These are phyloP conservation scores for Acacia concinna DNA, from an alignment of 331 rosid species.

Conservation along the genomic window DNA sequence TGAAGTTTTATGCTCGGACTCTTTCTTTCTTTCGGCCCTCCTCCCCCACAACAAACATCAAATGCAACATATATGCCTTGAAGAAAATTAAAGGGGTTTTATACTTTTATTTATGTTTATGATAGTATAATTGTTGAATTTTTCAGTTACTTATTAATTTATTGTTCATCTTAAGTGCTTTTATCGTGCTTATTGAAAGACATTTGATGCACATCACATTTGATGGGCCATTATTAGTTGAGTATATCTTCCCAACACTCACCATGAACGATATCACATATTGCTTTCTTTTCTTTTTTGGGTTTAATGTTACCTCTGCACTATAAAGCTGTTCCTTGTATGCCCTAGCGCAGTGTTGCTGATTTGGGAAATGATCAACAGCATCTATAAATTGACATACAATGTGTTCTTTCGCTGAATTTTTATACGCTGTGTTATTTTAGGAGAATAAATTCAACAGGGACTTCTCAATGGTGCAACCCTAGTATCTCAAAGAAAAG, in stretches of 20 bases:
- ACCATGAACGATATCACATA: background rate
- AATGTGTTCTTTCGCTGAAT: background rate
- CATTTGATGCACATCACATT: constrained; percentile 1
- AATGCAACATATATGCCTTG: background rate
- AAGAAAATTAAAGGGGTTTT: background rate
- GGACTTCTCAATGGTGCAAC: background rate
- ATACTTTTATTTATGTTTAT: background rate
- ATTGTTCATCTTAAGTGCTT: background rate
- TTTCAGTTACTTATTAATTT: no score
- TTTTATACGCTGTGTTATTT: background rate
- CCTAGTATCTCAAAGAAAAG: background rate
- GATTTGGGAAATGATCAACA: constrained; percentile 13
- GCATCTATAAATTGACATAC: background rate
- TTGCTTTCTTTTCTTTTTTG: background rate
- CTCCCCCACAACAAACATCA: background rate
- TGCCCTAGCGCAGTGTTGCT: background rate
- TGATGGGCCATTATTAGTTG: background rate
- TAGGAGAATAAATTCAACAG: background rate
- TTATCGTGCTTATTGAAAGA: background rate
- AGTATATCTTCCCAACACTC: background rate
- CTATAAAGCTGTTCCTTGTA: background rate
- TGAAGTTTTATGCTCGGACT: background rate
- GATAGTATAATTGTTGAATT: no score
- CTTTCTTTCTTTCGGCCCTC: background rate
- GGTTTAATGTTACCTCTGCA: background rate